Conservation (phyloP, 2,329 filamentous ascomycete species). For the Botryosphaeria dothidea region DNA sequence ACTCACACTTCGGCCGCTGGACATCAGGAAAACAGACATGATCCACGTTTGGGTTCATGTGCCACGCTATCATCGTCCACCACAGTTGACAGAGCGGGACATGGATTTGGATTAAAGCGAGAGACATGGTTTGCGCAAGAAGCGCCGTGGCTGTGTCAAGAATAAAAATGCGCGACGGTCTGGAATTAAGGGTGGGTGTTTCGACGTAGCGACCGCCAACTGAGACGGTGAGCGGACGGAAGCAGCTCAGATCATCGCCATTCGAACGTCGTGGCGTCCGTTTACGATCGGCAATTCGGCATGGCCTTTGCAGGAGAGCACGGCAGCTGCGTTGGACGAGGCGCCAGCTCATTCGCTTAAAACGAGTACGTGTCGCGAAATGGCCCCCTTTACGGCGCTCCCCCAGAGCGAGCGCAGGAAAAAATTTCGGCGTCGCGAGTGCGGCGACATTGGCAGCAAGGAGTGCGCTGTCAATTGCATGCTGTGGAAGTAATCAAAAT, state of each 20-base stretch:
- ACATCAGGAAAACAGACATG: too few species aligned
- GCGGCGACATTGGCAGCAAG: neutral
- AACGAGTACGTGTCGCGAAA: slow-evolving; percentile 1
- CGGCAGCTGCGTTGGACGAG: neutral
- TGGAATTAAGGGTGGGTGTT: slow-evolving; percentile 1
- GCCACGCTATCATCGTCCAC: too few species aligned
- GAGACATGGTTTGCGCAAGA: too few species aligned
- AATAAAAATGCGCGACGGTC: neutral
- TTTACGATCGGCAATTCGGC: slow-evolving; percentile 8
- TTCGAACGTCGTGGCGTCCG: neutral
- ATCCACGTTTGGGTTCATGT: too few species aligned
- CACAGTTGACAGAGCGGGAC: too few species aligned
- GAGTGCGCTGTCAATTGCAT: too few species aligned
- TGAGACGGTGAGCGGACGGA: neutral
- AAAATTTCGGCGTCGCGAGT: neutral
- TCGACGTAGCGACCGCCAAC: slow-evolving; percentile 1
- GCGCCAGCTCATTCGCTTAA: slow-evolving; percentile 11
- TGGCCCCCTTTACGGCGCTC: neutral
- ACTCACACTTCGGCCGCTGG: too few species aligned
- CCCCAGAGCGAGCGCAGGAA: neutral
- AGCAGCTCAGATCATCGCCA: neutral
- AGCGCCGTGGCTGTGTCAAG: neutral
- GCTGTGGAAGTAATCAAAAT: too few species aligned
- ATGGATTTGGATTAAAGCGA: too few species aligned
- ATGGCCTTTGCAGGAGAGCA: neutral